Conservation (phyloP, 768 basidiomycete species). For the Hericium coralloides region DNA sequence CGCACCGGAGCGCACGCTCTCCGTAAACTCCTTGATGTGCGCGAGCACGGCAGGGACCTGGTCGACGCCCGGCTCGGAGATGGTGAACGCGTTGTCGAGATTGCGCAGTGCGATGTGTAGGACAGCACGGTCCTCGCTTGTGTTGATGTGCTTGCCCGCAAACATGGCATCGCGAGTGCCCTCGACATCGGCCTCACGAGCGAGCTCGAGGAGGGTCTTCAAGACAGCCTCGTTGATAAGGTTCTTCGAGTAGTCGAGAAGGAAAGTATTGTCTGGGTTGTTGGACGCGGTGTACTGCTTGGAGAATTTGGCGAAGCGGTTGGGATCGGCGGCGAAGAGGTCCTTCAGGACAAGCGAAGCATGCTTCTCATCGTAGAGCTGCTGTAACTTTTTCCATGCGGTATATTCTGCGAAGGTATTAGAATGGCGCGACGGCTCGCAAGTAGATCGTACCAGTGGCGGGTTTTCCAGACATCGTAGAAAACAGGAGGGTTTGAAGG, state of each 20-base stretch:
- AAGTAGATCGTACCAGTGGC: slow-evolving; percentile 11
- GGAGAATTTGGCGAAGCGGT: slow-evolving; percentile 82
- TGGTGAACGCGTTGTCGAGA: slow-evolving; percentile 66
- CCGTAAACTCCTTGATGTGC: slow-evolving; percentile 88
- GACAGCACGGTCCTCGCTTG: slow-evolving; percentile 94
- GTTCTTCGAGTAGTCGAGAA: slow-evolving; percentile 97
- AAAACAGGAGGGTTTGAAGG: background rate
- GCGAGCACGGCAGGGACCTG: slow-evolving; percentile 78
- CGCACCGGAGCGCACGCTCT: slow-evolving; percentile 71
- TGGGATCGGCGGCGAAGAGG: slow-evolving; percentile 83
- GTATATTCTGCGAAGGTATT: slow-evolving; percentile 55
- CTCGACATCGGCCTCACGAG: slow-evolving; percentile 82
- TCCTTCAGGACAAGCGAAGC: slow-evolving; percentile 79
- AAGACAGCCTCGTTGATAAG: slow-evolving; percentile 83
- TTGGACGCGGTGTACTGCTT: slow-evolving; percentile 59
- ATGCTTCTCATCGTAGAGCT: slow-evolving; percentile 66
- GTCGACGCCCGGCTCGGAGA: slow-evolving; percentile 70
- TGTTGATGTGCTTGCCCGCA: slow-evolving; percentile 94
- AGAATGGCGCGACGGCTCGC: background rate
- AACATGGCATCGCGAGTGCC: slow-evolving; percentile 88
- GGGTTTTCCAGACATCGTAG: slow-evolving; percentile 13
- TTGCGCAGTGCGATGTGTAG: slow-evolving; percentile 90
- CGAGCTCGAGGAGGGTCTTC: slow-evolving; percentile 66
- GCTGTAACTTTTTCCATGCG: slow-evolving; percentile 87
- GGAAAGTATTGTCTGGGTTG: slow-evolving; percentile 66